phyloP scores from a whole-genome alignment of 2,329 filamentous ascomycete genomes.

The Penicillium sp. region DNA sequence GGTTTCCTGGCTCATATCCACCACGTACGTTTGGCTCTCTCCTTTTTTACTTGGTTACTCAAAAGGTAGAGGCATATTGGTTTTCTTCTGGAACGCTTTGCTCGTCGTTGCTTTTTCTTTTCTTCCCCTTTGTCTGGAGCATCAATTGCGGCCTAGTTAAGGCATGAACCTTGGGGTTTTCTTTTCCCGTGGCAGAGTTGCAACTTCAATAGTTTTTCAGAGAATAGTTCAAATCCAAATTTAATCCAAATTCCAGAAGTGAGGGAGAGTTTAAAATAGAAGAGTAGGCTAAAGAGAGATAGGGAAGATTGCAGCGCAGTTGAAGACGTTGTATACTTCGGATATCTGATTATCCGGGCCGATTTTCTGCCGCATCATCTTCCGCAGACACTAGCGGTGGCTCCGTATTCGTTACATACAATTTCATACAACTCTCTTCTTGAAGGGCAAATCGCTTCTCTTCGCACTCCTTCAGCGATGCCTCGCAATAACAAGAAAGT shows the following conservation, averaged over 20 bases:
- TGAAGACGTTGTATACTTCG: constrained; percentile 3
- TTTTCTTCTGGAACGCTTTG: too few relatives aligned
- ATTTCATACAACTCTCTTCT: neutral
- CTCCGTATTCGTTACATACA: neutral
- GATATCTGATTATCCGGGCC: constrained; percentile 18
- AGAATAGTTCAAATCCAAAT: too few relatives aligned
- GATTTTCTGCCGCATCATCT: constrained; percentile 3
- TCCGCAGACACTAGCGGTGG: neutral
- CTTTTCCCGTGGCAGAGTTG: neutral
- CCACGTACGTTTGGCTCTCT: too few relatives aligned
- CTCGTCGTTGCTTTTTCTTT: too few relatives aligned
- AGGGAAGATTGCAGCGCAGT: neutral
- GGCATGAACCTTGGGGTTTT: neutral
- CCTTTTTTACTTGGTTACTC: too few relatives aligned
- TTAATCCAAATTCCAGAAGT: neutral
- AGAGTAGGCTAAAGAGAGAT: neutral
- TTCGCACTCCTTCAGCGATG: constrained; percentile 7
- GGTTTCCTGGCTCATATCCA: too few relatives aligned
- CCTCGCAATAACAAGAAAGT: constrained; percentile 17
- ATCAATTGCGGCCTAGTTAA: too few relatives aligned
- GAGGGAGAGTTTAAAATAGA: neutral
- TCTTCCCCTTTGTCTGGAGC: too few relatives aligned
- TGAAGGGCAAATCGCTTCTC: neutral
- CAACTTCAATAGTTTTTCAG: neutral
- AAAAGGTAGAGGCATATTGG: too few relatives aligned